These are phyloP conservation scores for Schizochytrium sp. DNA, from an alignment of 108 stramenopile genomes.

Conservation along the genomic window DNA sequence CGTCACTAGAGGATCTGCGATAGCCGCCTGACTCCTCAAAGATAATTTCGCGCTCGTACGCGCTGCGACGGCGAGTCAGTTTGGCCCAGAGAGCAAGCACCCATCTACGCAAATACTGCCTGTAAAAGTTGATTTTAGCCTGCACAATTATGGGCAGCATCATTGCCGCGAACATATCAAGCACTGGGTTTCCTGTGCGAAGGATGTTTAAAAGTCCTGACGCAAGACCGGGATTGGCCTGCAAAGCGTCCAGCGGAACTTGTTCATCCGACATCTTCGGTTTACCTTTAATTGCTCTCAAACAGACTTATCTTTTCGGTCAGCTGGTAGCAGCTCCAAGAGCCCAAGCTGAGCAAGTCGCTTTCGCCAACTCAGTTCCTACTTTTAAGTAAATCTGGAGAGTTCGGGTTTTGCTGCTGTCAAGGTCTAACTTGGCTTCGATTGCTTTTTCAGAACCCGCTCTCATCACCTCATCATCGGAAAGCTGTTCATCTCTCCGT, in stretches of 20 bases:
- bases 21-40: background rate
- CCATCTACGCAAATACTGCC: background rate
- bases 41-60: conserved; percentile 22
- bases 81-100: background rate
- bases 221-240: conserved; percentile 30
- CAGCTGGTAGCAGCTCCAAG: no score
- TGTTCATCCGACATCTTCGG: background rate
- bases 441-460: no score
- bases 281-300: no score
- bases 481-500: no score
- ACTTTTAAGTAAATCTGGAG: no score
- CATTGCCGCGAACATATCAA: conserved; percentile 52
- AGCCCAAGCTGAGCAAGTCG: no score
- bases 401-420: no score
- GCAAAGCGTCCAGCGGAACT: background rate
- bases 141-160: conserved; percentile 45
- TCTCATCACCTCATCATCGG: no score
- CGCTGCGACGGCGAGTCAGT: background rate
- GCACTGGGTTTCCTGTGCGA: conserved; percentile 20
- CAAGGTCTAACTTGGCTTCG: no score
- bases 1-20: background rate
- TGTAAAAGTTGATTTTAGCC: background rate
- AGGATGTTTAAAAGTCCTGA: conserved; percentile 22
- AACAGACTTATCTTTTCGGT: no score
- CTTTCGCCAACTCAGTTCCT: no score